These are phyloP conservation scores for Rhododendron williamsianum DNA, from an alignment of 148 eudicot genomes.

Conservation along the genomic window DNA sequence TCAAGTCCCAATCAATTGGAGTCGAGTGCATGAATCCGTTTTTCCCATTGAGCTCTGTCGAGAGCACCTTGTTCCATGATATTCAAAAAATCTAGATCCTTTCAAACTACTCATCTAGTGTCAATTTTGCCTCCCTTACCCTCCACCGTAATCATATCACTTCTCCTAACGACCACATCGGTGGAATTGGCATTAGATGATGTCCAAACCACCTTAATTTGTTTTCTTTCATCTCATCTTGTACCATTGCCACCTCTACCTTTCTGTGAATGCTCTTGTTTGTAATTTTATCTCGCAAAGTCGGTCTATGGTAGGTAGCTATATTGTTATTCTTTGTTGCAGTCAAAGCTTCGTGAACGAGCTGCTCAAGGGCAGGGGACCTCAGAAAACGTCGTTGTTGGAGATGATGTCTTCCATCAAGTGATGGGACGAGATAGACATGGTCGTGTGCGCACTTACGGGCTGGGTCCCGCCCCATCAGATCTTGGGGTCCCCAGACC, in stretches of 20 bases:
- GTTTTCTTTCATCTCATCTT: neutral
- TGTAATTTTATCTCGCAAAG: neutral
- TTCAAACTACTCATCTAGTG: neutral
- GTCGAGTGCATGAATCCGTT: neutral
- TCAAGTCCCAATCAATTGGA: neutral
- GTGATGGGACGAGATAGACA: slow-evolving; percentile 28
- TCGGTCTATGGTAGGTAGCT: neutral
- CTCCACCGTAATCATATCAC: neutral
- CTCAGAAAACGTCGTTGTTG: slow-evolving; percentile 9
- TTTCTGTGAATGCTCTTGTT: neutral
- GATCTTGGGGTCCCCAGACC: slow-evolving; percentile 10
- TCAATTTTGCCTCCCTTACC: neutral
- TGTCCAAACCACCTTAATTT: neutral
- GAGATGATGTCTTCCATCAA: slow-evolving; percentile 21
- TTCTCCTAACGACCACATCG: neutral
- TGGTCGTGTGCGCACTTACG: slow-evolving; percentile 17
- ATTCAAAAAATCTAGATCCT: neutral
- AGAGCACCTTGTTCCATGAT: neutral
- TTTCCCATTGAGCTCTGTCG: neutral
- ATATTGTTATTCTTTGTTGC: slow-evolving; percentile 7
- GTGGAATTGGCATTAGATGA: neutral
- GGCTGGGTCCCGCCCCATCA: slow-evolving; percentile 19
- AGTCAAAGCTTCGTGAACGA: slow-evolving; percentile 29
- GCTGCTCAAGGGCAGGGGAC: slow-evolving; percentile 16
- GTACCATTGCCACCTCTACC: neutral